Percentiles rank a stretch among this genome's conserved stretches.
phyloP scores from a whole-genome alignment of 2,329 filamentous ascomycete species.

The Clonostachys sp. region DNA sequence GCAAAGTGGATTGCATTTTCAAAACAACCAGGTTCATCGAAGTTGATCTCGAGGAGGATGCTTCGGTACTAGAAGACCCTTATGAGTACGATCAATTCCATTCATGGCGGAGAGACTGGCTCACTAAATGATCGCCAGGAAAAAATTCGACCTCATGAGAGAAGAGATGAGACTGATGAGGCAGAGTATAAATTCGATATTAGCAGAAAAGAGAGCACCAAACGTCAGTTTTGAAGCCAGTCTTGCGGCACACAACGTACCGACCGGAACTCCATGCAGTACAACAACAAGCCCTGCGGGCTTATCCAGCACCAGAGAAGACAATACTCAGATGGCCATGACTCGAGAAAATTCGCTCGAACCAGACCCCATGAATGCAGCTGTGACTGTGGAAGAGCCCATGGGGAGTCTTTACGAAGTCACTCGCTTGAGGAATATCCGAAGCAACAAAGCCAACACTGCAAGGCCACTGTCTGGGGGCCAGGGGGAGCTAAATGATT shows the following conservation, averaged over 20 bases:
- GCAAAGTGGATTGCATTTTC: background rate
- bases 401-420: constrained; percentile 25
- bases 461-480: constrained; percentile 4
- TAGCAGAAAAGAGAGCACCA: constrained; percentile 3
- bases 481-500: constrained; percentile 13
- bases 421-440: constrained; percentile 22
- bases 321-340: constrained; percentile 17
- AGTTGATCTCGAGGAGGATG: background rate
- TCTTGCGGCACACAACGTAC: constrained; percentile 2
- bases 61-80: background rate
- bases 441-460: constrained; percentile 15
- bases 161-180: constrained; percentile 14
- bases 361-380: constrained; percentile 8
- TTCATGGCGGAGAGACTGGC: background rate
- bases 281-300: constrained; percentile 13
- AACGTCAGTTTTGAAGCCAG: background rate
- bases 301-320: constrained; percentile 6
- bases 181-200: constrained; percentile 10
- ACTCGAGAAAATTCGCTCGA: constrained; percentile 23
- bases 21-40: background rate
- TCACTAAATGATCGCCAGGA: background rate
- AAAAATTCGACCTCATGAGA: constrained; percentile 18
- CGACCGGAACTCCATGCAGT: constrained; percentile 16
- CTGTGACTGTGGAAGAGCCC: constrained; percentile 19
- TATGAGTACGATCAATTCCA: background rate